These are phyloP conservation scores for Solanum hybrid DNA, from an alignment of 305 asterid genomes.

Conservation along the genomic window DNA sequence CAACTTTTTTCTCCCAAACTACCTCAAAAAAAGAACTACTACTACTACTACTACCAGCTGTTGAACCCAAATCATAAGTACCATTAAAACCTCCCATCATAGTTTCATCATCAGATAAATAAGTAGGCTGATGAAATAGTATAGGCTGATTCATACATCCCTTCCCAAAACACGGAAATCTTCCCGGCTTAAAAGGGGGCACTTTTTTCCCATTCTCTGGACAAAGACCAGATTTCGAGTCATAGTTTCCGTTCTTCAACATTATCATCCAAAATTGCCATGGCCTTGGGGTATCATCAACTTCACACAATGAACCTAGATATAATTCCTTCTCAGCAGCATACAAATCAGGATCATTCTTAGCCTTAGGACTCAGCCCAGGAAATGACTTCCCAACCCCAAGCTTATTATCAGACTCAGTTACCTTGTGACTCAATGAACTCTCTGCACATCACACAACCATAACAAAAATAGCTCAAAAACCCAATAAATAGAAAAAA, in stretches of 20 bases:
- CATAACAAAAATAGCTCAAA: neutral
- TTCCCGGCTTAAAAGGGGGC: slow-evolving; percentile 48
- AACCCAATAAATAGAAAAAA: neutral
- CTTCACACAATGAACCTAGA: slow-evolving; percentile 49
- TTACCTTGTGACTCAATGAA: slow-evolving; percentile 41
- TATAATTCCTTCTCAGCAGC: slow-evolving; percentile 61
- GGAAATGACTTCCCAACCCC: slow-evolving; percentile 47
- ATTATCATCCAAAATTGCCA: slow-evolving; percentile 86
- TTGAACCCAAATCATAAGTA: slow-evolving; percentile 29
- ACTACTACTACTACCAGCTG: neutral
- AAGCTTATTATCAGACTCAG: slow-evolving; percentile 41
- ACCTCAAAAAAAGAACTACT: slow-evolving; percentile 43
- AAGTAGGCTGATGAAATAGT: slow-evolving; percentile 41
- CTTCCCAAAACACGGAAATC: slow-evolving; percentile 61
- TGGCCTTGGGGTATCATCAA: slow-evolving; percentile 23
- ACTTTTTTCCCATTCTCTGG: slow-evolving; percentile 53
- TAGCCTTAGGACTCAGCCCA: slow-evolving; percentile 30
- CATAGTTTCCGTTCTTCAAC: slow-evolving; percentile 69
- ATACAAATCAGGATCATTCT: slow-evolving; percentile 44
- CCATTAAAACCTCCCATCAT: slow-evolving; percentile 66
- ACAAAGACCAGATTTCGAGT: slow-evolving; percentile 49
- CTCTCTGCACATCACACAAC: slow-evolving; percentile 8
- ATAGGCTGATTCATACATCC: slow-evolving; percentile 75
- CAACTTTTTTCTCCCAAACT: slow-evolving; percentile 57
- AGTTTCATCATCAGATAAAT: slow-evolving; percentile 1